phyloP scores from a whole-genome alignment of 352 stramenopile genomes.

The Phytopythium ostracodes region DNA sequence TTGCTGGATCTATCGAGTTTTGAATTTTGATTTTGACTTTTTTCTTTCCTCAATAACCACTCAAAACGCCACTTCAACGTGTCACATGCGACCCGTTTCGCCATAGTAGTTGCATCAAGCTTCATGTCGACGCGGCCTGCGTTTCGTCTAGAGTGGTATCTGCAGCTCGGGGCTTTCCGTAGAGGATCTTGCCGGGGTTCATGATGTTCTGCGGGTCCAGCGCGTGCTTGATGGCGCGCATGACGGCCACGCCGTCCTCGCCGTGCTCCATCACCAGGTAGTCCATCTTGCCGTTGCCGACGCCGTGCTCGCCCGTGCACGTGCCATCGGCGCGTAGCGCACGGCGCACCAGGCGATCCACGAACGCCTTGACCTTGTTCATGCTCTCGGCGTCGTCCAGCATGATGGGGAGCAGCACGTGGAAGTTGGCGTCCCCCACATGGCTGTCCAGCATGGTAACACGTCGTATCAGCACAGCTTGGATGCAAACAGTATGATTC shows the following conservation, averaged over 20 bases:
- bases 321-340: slow-evolving; percentile 92
- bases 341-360: slow-evolving; percentile 72
- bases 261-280: slow-evolving; percentile 92
- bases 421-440: slow-evolving; percentile 97
- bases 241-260: slow-evolving; percentile 82
- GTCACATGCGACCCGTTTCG: too few species aligned
- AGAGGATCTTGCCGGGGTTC: slow-evolving; percentile 97
- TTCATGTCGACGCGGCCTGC: neutral
- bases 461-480: neutral
- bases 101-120: too few species aligned
- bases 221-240: slow-evolving; percentile 92
- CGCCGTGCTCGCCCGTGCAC: slow-evolving; percentile 98
- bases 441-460: slow-evolving; percentile 26
- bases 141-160: neutral
- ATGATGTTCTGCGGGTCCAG: slow-evolving; percentile 96
- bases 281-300: slow-evolving; percentile 94
- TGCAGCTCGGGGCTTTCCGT: slow-evolving; percentile 13
- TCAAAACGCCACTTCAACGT: too few species aligned
- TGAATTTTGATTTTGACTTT: too few species aligned
- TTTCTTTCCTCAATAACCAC: too few species aligned
- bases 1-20: too few species aligned
- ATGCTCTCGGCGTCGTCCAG: slow-evolving; percentile 82
- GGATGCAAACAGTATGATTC: neutral
- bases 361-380: slow-evolving; percentile 85
- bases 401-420: slow-evolving; percentile 94